phyloP scores from a whole-genome alignment of 2,329 filamentous ascomycete species.

The Fusarium sp. region DNA sequence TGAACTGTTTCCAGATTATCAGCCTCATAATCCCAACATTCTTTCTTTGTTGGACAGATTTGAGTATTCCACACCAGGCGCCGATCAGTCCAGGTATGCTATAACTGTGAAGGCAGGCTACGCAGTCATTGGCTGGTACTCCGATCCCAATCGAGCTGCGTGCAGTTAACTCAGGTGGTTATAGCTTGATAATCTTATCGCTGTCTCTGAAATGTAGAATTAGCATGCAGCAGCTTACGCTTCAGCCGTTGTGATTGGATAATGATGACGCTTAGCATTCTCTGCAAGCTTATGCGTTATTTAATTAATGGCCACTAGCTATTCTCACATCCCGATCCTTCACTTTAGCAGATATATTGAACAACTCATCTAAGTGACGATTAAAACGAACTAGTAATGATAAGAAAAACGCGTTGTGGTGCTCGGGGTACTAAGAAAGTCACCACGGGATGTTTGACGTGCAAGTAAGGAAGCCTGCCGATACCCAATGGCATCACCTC shows the following conservation, averaged over 20 bases:
- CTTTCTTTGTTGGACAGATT: too few species aligned
- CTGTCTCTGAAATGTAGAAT: accelerated
- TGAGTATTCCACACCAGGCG: too few species aligned
- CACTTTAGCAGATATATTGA: not conserved
- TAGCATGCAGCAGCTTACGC: too few species aligned
- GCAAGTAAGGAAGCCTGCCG: not conserved
- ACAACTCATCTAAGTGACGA: too few species aligned
- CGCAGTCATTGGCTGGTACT: too few species aligned
- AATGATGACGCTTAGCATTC: not conserved
- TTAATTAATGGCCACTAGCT: accelerated
- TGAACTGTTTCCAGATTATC: too few species aligned
- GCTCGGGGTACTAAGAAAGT: not conserved
- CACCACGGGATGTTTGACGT: not conserved
- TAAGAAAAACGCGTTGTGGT: not conserved
- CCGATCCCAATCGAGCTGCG: not conserved
- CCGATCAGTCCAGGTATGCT: too few species aligned
- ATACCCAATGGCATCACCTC: accelerated
- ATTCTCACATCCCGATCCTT: not conserved
- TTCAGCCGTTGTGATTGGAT: not conserved
- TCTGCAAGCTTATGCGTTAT: not conserved
- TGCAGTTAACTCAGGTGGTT: too few species aligned
- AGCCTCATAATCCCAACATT: too few species aligned
- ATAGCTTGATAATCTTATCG: not conserved
- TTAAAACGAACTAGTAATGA: not conserved
- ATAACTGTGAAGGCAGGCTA: too few species aligned